A percentile compares a stretch with the other conserved stretches of the same genome.
These are phyloP conservation scores for Pisolithus marmoratus DNA, from an alignment of 768 basidiomycete species.

Conservation along the genomic window DNA sequence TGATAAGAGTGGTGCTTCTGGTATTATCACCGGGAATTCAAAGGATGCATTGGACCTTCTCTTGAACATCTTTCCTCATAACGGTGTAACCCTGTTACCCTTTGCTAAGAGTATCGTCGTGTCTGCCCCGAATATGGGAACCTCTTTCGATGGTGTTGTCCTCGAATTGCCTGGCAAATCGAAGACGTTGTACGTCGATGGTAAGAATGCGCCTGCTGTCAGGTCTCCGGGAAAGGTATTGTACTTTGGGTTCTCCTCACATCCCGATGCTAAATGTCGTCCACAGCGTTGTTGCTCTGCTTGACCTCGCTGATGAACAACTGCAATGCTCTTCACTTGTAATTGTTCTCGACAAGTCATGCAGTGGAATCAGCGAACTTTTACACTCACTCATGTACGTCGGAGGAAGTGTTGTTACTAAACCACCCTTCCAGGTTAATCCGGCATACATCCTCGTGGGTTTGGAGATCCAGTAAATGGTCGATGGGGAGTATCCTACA, in stretches of 20 bases:
- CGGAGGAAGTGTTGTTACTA: constrained; percentile 79
- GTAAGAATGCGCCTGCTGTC: constrained; percentile 74
- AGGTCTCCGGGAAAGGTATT: constrained; percentile 78
- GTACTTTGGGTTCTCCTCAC: constrained; percentile 8
- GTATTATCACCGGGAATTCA: constrained; percentile 39
- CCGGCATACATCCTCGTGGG: constrained; percentile 80
- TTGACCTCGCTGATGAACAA: constrained; percentile 84
- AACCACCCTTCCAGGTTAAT: constrained; percentile 70
- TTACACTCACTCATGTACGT: constrained; percentile 92
- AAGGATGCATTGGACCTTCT: constrained; percentile 74
- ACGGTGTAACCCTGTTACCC: constrained; percentile 63
- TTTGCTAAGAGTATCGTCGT: constrained; percentile 72
- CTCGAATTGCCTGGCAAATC: constrained; percentile 64
- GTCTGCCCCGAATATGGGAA: constrained; percentile 60
- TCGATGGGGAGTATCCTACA: constrained; percentile 5
- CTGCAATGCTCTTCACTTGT: constrained; percentile 73
- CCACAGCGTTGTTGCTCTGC: constrained; percentile 71
- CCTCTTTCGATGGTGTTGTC: constrained; percentile 72
- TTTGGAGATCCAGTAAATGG: constrained; percentile 57
- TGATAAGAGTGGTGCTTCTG: constrained; percentile 31
- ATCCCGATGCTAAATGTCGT: not conserved
- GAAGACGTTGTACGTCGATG: constrained; percentile 80
- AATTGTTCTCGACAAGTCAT: constrained; percentile 73
- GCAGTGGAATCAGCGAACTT: constrained; percentile 63
- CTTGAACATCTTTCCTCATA: constrained; percentile 69